Base-by-base conservation (phyloP, 768 basidiomycete genomes). In the Sistotremastrum suecicum region DNA sequence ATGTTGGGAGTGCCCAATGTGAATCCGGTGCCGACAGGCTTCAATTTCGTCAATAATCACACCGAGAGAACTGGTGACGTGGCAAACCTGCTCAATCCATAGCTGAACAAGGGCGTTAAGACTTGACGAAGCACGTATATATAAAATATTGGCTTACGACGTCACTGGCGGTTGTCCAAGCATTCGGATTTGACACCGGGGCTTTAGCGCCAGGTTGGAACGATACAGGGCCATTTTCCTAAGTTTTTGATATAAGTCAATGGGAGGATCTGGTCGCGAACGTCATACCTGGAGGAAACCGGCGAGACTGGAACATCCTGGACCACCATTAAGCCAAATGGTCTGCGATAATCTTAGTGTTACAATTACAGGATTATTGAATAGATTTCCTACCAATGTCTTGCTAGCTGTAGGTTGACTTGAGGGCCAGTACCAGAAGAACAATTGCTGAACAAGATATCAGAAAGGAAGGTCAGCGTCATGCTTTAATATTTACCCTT, bases 151-250 rank as follows among this genome's bases (percentile, higher is more conserved):
- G 30, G 28, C 45, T 6, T 29, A 46, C 45, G 32, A 46, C 39
- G 9, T 46, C 45, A 5, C 34, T 28, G 3, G 37, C 42, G 7
- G 31, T 43, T 9, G 34, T 39, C 49, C 46, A 50, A 9, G 42
- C 44, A 35, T 50, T 8, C 29, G 7, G 35, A 38, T 50, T 53
- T n/a, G 41, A 36, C 5, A 30, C 34, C 10, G 46, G 49, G 3
- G 39, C 44, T 9, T 28, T 33, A 10, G 41, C 39, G 7, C 43
- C 49, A 11, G 50, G 50, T 28, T 41, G 30, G 49, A 48, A 53
- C 31, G 49, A 41, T n/a, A 49, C 42, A 12, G 51, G 44, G 2
- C 51, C 51, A 20, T 49, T 45, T 43, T 51, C 51, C 34, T 46
- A 41, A 12, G 7, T 20, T 20, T 20, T 20, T 20, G 20, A 20